phyloP scores from a whole-genome alignment of 2,329 filamentous ascomycete species.

The Ilyonectria sp. region DNA sequence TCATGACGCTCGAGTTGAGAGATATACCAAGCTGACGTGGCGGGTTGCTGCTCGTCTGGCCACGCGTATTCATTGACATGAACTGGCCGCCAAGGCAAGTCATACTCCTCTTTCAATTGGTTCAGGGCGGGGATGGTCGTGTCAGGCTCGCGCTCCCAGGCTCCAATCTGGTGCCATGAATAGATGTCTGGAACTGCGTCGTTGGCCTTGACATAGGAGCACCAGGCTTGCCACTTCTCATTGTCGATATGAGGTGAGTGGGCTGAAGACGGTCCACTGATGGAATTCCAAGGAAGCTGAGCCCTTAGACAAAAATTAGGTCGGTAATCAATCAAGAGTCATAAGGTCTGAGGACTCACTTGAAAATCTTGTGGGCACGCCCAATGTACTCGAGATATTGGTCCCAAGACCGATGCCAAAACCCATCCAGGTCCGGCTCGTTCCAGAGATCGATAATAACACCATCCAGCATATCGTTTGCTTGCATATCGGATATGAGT shows the following conservation, averaged over 20 bases:
- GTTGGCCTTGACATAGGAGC: not conserved
- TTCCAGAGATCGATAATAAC: not conserved
- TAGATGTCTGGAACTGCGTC: not conserved
- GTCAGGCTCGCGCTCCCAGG: conserved; percentile 13
- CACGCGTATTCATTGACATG: conserved; percentile 10
- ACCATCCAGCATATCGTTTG: not conserved
- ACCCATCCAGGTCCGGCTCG: not conserved
- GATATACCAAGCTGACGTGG: conserved; percentile 7
- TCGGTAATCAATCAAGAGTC: not conserved
- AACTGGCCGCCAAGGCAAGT: not conserved
- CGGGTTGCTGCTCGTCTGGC: conserved; percentile 9
- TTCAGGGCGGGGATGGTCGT: not conserved
- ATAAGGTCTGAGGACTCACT: not conserved
- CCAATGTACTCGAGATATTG: conserved; percentile 13
- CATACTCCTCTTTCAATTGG: not conserved
- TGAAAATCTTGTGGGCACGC: not conserved
- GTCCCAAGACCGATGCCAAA: not conserved
- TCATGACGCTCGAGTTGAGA: conserved; percentile 7
- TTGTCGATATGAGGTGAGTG: not conserved
- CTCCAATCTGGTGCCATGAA: conserved; percentile 17
- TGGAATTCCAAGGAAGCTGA: not conserved
- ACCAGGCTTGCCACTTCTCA: conserved; percentile 2
- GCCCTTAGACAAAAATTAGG: not conserved
- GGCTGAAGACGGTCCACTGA: conserved; percentile 9
- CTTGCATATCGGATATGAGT: not conserved